Evolutionary conservation across 352 stramenopile species (phyloP).

Genomic region (Phytophthora sojae): DNA sequence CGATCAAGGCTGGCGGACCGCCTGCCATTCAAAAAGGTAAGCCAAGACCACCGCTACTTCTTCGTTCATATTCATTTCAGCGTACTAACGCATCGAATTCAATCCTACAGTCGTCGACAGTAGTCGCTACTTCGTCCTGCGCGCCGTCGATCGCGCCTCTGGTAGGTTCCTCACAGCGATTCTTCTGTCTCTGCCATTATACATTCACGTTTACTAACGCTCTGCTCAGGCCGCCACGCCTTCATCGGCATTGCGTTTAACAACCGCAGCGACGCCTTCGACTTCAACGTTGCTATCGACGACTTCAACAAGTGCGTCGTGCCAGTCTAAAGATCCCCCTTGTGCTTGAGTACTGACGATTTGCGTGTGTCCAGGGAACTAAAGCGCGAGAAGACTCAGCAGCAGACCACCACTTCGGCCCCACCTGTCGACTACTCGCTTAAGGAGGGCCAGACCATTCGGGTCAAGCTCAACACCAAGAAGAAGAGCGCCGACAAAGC

Average conservation of each 20-base stretch:
- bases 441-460: conserved; percentile 94
- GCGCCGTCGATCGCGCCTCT: conserved; percentile 89
- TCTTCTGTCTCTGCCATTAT: background rate
- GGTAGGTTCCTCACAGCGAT: conserved; percentile 34
- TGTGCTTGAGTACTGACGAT: conserved; percentile 6
- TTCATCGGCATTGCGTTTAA: conserved; percentile 96
- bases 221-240: conserved; percentile 77
- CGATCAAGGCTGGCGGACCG: conserved; percentile 64
- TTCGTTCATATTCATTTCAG: background rate
- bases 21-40: conserved; percentile 74
- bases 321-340: background rate
- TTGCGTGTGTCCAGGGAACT: conserved; percentile 53
- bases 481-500: conserved; percentile 51
- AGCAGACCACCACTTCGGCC: conserved; percentile 39
- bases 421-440: conserved; percentile 90
- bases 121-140: conserved; percentile 94
- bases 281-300: conserved; percentile 95
- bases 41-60: background rate
- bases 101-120: conserved; percentile 79
- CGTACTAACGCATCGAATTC: conserved; percentile 10
- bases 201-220: background rate
- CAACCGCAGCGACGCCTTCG: conserved; percentile 94
- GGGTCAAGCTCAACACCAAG: conserved; percentile 85
- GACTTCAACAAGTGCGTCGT: conserved; percentile 81
- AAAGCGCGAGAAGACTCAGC: conserved; percentile 58